Conservation (phyloP, 2,329 filamentous ascomycete genomes). For the Magnaporthiopsis incrustans region DNA sequence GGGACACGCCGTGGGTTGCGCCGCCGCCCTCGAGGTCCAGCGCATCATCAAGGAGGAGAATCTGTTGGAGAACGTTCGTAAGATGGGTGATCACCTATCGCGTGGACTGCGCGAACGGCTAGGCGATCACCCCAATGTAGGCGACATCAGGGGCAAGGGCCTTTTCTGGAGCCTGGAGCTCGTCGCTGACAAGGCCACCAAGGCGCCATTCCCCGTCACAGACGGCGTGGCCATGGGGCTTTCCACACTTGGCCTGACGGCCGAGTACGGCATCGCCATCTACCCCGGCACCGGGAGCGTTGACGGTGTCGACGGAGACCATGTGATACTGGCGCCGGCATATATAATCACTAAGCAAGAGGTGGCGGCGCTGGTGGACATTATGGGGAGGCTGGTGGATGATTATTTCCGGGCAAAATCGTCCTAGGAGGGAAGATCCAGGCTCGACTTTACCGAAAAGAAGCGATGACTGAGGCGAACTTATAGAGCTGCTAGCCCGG, state of each 20-base stretch:
- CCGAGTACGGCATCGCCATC: slow-evolving; percentile 33
- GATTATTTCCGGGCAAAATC: slow-evolving; percentile 33
- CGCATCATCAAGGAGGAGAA: slow-evolving; percentile 26
- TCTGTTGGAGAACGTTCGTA: slow-evolving; percentile 26
- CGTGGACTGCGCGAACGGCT: slow-evolving; percentile 21
- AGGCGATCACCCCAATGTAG: slow-evolving; percentile 28
- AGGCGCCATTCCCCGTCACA: slow-evolving; percentile 23
- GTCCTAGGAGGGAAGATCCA: neutral
- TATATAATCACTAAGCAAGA: slow-evolving; percentile 54
- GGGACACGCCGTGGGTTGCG: slow-evolving; percentile 29
- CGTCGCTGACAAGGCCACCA: slow-evolving; percentile 26
- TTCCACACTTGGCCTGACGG: slow-evolving; percentile 22
- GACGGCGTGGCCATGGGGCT: slow-evolving; percentile 24
- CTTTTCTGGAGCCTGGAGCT: slow-evolving; percentile 38
- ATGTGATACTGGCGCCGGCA: slow-evolving; percentile 61
- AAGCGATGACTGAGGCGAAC: neutral
- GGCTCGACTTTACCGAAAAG: neutral
- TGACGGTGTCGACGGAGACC: slow-evolving; percentile 56
- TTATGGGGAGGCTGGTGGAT: slow-evolving; percentile 40
- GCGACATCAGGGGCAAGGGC: slow-evolving; percentile 33
- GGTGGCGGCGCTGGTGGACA: slow-evolving; percentile 46
- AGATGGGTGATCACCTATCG: slow-evolving; percentile 23
- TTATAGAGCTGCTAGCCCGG: too few relatives aligned
- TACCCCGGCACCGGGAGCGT: slow-evolving; percentile 57
- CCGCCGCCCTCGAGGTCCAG: slow-evolving; percentile 32